phyloP scores from a whole-genome alignment of 495 filamentous ascomycete genomes.

The Copromyces sp. region DNA sequence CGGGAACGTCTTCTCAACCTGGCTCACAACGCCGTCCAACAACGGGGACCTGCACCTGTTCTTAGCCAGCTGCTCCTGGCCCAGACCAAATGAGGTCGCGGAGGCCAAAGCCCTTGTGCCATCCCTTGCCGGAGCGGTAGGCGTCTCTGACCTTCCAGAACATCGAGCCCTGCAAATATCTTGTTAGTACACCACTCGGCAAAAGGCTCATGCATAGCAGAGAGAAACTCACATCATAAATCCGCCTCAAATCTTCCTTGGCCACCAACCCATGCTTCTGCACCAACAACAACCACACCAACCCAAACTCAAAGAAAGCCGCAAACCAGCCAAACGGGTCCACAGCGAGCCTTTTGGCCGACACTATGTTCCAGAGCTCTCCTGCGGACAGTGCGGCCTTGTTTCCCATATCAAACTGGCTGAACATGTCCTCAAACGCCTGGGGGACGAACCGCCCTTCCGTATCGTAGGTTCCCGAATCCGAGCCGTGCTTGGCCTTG shows the following conservation, averaged over 20 bases:
- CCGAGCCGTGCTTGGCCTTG: conserved; percentile 48
- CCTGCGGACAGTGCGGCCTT: conserved; percentile 6
- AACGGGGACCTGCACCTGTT: background rate
- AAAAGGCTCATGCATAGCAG: accelerated
- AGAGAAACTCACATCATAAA: conserved; percentile 29
- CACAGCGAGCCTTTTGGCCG: conserved; percentile 9
- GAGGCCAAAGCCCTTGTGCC: conserved; percentile 20
- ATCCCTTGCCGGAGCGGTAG: conserved; percentile 11
- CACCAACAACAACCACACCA: conserved; percentile 35
- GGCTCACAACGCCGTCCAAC: background rate
- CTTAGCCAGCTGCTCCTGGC: background rate
- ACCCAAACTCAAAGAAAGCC: conserved; percentile 34
- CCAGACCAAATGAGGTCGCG: background rate
- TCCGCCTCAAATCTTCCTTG: conserved; percentile 36
- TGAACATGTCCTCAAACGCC: conserved; percentile 48
- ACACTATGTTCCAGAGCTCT: conserved; percentile 14
- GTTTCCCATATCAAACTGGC: conserved; percentile 36
- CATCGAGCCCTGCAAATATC: conserved; percentile 8
- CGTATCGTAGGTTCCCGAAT: conserved; percentile 40
- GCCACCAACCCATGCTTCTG: conserved; percentile 35
- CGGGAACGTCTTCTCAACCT: background rate
- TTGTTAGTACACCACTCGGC: background rate
- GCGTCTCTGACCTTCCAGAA: conserved; percentile 24
- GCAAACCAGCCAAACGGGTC: conserved; percentile 20
- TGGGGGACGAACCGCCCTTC: conserved; percentile 47